These are phyloP conservation scores for Cydonia oblonga DNA, from an alignment of 331 rosid genomes.

Conservation along the genomic window DNA sequence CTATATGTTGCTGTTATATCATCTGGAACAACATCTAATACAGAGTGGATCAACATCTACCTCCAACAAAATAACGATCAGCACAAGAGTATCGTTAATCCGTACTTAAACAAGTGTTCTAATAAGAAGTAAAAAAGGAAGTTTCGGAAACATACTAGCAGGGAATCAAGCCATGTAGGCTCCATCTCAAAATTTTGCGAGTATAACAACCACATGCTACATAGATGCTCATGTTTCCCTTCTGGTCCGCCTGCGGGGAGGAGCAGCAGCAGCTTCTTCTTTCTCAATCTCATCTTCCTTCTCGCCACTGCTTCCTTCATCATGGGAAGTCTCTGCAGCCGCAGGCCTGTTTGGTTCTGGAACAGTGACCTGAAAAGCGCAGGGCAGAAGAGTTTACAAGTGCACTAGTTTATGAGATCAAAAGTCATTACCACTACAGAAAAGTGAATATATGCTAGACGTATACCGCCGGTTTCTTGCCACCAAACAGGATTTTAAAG, in stretches of 20 bases:
- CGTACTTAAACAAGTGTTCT: not conserved
- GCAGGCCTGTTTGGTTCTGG: not conserved
- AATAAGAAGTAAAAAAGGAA: not conserved
- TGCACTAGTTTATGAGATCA: not conserved
- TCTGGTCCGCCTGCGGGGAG: constrained; percentile 21
- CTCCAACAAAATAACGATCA: not conserved
- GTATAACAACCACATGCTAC: not conserved
- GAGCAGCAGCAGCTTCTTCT: constrained; percentile 13
- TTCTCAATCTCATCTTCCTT: constrained; percentile 19
- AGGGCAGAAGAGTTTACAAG: not conserved
- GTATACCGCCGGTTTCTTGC: constrained; percentile 33
- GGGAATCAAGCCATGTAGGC: not conserved
- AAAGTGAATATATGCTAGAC: not conserved
- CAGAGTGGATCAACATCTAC: not conserved
- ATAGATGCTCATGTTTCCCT: constrained; percentile 11
- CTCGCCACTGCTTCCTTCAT: constrained; percentile 11
- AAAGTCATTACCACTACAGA: not conserved
- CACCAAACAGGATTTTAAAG: constrained; percentile 54
- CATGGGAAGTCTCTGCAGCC: constrained; percentile 6
- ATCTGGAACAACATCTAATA: not conserved
- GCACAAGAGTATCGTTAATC: not conserved
- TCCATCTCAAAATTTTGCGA: constrained; percentile 4
- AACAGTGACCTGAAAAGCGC: constrained; percentile 7
- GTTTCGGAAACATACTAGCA: not conserved
- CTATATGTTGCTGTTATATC: not conserved